phyloP scores from a whole-genome alignment of 768 basidiomycete species.

The Mrakia gelida region DNA sequence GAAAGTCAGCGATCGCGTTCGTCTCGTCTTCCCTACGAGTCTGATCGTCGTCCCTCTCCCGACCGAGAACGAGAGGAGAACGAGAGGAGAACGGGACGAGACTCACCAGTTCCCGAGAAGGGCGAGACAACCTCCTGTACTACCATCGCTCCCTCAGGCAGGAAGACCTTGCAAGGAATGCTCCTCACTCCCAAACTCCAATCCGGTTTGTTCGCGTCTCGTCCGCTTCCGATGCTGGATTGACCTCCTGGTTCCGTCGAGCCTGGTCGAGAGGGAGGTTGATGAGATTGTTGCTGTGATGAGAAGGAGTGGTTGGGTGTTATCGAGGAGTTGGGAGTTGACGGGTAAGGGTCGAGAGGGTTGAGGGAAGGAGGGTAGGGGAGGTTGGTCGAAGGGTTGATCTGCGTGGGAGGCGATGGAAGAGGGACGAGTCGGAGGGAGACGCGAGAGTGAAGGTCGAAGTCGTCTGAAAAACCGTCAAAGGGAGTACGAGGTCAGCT shows the following conservation, averaged over 20 bases:
- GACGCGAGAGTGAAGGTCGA: slow-evolving; percentile 90
- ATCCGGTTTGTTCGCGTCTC: slow-evolving; percentile 54
- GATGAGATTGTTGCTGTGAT: neutral
- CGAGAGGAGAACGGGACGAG: neutral
- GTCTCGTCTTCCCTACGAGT: too few species aligned
- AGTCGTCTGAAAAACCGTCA: slow-evolving; percentile 64
- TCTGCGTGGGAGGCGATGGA: slow-evolving; percentile 40
- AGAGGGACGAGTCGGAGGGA: slow-evolving; percentile 89
- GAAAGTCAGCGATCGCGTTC: neutral
- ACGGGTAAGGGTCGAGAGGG: slow-evolving; percentile 41
- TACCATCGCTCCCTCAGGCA: slow-evolving; percentile 78
- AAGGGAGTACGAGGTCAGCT: neutral
- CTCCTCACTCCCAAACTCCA: slow-evolving; percentile 81
- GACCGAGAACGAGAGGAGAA: neutral
- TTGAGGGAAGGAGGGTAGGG: slow-evolving; percentile 5
- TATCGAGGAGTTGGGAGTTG: neutral
- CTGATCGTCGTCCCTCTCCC: too few species aligned
- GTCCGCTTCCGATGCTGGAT: slow-evolving; percentile 10
- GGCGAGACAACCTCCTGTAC: slow-evolving; percentile 86
- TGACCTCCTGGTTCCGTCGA: slow-evolving; percentile 25
- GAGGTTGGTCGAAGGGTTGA: neutral
- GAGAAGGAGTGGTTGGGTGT: neutral
- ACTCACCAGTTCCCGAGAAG: slow-evolving; percentile 67
- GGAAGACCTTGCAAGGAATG: slow-evolving; percentile 81
- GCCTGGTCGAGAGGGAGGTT: slow-evolving; percentile 45